phyloP scores from a whole-genome alignment of 352 stramenopile genomes.

The Elongisporangium senticosum region DNA sequence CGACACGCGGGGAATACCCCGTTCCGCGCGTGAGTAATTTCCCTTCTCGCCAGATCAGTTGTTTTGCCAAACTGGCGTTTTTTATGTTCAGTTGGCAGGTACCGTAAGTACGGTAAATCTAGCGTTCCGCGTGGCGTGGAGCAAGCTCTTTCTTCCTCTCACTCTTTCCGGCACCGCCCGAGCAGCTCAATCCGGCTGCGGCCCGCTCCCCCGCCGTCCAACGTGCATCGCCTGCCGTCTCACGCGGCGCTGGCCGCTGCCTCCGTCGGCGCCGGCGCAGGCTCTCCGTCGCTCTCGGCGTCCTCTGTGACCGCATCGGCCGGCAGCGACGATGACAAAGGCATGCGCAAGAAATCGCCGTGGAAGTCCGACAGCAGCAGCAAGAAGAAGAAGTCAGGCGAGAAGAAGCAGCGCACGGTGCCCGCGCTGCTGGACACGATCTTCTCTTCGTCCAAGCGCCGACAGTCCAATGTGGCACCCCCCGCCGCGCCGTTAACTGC shows the following conservation, averaged over 20 bases:
- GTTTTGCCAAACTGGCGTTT: neutral
- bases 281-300: neutral
- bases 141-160: neutral
- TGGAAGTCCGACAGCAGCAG: constrained; percentile 22
- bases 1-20: neutral
- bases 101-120: neutral
- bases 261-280: neutral
- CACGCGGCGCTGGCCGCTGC: neutral
- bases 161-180: neutral
- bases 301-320: neutral
- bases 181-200: neutral
- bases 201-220: neutral
- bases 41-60: neutral
- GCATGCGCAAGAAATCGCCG: neutral
- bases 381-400: constrained; percentile 15
- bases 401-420: constrained; percentile 15
- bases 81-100: neutral
- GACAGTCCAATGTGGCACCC: constrained; percentile 11
- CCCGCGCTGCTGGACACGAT: constrained; percentile 34
- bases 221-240: neutral
- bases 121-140: neutral
- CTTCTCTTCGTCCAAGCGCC: constrained; percentile 51
- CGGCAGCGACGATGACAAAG: neutral
- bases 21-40: neutral
- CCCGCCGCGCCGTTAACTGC: constrained; percentile 1